A percentile compares a stretch with the other conserved stretches of the same genome.
Conservation (phyloP, 805 yeast genomes). For the Suhomyces pyralidae region DNA sequence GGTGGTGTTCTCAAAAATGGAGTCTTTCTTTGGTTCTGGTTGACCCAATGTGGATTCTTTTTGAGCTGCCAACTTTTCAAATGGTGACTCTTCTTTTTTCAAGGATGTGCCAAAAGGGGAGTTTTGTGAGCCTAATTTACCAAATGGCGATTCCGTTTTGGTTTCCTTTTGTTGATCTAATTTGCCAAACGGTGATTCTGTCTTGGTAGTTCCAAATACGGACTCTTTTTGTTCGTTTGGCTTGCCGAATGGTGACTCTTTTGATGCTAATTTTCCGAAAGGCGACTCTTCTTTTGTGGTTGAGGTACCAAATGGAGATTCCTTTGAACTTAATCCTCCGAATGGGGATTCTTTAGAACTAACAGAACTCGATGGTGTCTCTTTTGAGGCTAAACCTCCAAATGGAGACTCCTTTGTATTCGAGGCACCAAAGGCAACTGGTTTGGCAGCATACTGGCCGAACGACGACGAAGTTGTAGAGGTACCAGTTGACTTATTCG, state of each 20-base stretch:
- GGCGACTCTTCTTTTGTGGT: slow-evolving; percentile 1
- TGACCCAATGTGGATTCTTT: slow-evolving; percentile 8
- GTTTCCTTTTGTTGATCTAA: too few species aligned
- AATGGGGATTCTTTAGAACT: slow-evolving; percentile 1
- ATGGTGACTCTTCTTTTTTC: slow-evolving; percentile 6
- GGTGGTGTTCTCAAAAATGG: slow-evolving; percentile 2
- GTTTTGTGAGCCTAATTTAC: background rate
- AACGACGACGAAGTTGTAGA: slow-evolving; percentile 3
- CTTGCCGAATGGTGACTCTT: slow-evolving; percentile 6
- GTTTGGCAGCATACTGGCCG: slow-evolving; percentile 4
- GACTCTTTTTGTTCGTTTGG: too few species aligned
- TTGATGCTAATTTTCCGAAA: background rate
- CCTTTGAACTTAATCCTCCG: slow-evolving; percentile 5
- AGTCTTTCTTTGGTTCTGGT: slow-evolving; percentile 1
- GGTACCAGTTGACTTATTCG: background rate
- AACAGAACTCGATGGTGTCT: background rate
- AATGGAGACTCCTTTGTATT: slow-evolving; percentile 7
- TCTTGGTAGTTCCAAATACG: background rate
- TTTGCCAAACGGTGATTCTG: slow-evolving; percentile 7
- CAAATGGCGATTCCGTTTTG: slow-evolving; percentile 7
- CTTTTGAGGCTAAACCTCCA: background rate
- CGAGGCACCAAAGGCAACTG: background rate
- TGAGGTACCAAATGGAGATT: slow-evolving; percentile 4
- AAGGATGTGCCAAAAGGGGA: slow-evolving; percentile 6
- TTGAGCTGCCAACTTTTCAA: background rate